Evolutionary conservation across 2,329 filamentous ascomycete species (phyloP), one percentile per base, ranked within the genome.

Genomic region (Orbilia ellipsospora): DNA sequence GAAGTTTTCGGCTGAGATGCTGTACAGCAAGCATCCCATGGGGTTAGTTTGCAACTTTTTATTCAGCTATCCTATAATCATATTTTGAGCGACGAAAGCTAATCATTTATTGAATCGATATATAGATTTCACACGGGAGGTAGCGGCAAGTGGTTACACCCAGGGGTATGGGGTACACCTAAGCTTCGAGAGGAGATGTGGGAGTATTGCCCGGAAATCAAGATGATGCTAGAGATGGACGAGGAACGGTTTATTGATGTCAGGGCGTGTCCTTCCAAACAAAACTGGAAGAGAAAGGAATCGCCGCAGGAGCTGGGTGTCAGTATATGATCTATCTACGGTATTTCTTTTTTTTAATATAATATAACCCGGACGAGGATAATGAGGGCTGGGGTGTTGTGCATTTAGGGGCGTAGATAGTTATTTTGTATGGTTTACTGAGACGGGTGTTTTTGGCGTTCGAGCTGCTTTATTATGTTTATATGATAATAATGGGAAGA

Each of bases 171-270:
- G 86, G 85, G 85, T 26, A 83, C 82, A 3, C 84, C 84, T 0
- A 81, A 83, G 75, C 78, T 82, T 79, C 82, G 87, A 26, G 83
- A 83, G 73, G 84, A 87, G 73, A 85, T 88, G 50, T 88, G 85
- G 84, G 82, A 84, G 28, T 88, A 88, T 80, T 88, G 87, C 73
- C 87, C 87, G 0, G 87, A 88, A 79, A 83, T 88, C 31, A 88
- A 88, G 82, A 86, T 88, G 83, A 87, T 84, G 54, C 80, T 88
- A 28, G 81, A 82, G 59, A 88, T 88, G 86, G 86, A 88, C 77
- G 84, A 83, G 5, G 85, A 84, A 51, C 82, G 83, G 74, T 74
- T 63, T 31, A 59, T 74, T 18, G 57, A 62, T 26, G 86, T 83
- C 74, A 83, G 87, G 4, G 85, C 85, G 0, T 86, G 86, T 5